Base-by-base conservation (phyloP, 768 basidiomycete species). In the Pisolithus tinctorius region DNA sequence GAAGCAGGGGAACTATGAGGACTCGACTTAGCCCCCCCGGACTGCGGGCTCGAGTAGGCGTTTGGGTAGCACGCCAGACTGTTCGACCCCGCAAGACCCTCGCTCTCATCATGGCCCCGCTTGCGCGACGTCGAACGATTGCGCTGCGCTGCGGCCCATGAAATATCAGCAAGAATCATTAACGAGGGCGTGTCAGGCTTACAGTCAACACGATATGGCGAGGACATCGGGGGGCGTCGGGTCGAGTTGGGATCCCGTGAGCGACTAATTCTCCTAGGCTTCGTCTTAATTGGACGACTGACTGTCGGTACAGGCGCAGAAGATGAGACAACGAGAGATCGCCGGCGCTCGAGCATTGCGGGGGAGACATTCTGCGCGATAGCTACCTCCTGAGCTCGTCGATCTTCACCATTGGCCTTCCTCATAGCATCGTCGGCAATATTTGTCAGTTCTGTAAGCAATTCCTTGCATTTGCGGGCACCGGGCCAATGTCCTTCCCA, bases 401-500 rank as follows among this genome's bases (percentile, higher is more conserved):
- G 50, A 51, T 58, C 44, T 7, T 61, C 62, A 29, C 47, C 53
- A 34, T 50, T 51, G 5, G 58, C 58, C 50, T 59, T 69, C 27
- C 67, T 69, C 44, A 88, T 82, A 29, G 86, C 86, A 50, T 85
- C 84, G 41, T 71, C 80, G 4, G 86, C 83, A 8, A 84, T 89
- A 40, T 70, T 82, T 30, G 80, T 77, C 47, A 89, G 72, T 56
- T 88, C 87, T 42, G 76, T 69, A 37, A 91, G 78, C 38, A 91
- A 68, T 61, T 90, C 88, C 66, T 83, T 90, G 74, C 90, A 90
- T 67, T 92, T 92, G 39, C 81, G 78, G 55, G 88, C 89, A 14
- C 90, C 90, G 20, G 90, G 90, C 91, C 91, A 93, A 50, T 80
- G 76, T 1, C 86, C 86, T 64, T 91, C 90, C 84, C 88, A 89